Evolutionary conservation across 2,329 filamentous ascomycete genomes (phyloP).

Genomic region (Aureobasidium sp.): DNA sequence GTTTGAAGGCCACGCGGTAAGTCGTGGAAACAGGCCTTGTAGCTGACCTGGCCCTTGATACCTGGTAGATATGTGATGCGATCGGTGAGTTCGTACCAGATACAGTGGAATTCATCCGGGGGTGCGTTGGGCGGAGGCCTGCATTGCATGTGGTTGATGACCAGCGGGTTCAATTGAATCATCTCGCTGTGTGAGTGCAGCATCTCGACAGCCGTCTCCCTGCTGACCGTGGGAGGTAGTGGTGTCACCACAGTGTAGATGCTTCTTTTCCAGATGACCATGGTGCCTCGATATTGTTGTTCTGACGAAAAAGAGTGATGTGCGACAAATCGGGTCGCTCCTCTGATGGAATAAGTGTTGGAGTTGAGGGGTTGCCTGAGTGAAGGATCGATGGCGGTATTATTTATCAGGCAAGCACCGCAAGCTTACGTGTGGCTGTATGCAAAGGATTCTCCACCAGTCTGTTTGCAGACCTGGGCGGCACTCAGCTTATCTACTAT

Average conservation of each 20-base stretch:
- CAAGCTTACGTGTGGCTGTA: constrained; percentile 9
- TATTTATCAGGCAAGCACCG: background rate
- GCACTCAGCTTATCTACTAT: constrained; percentile 2
- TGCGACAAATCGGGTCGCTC: background rate
- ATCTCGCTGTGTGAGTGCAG: constrained; percentile 72
- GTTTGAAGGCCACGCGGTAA: constrained; percentile 65
- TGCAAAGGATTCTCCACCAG: background rate
- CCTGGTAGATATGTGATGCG: constrained; percentile 66
- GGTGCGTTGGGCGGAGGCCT: constrained; percentile 56
- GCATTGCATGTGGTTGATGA: constrained; percentile 62
- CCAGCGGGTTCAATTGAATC: constrained; percentile 80
- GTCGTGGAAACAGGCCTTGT: constrained; percentile 74
- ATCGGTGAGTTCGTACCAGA: constrained; percentile 75
- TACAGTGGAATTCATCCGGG: constrained; percentile 60
- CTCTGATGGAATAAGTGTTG: background rate
- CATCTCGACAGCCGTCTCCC: constrained; percentile 62
- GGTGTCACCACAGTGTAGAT: constrained; percentile 73
- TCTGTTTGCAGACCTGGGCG: background rate
- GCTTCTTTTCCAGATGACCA: constrained; percentile 56
- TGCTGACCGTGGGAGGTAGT: constrained; percentile 58
- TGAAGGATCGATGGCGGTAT: background rate
- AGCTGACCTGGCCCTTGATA: constrained; percentile 59
- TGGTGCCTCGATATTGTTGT: background rate
- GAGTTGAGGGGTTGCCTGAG: background rate
- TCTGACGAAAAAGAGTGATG: background rate